Evolutionary conservation across 345 rosid species (phyloP), one percentile per base, ranked within the genome.

Genomic region (Acer yangbiense): DNA sequence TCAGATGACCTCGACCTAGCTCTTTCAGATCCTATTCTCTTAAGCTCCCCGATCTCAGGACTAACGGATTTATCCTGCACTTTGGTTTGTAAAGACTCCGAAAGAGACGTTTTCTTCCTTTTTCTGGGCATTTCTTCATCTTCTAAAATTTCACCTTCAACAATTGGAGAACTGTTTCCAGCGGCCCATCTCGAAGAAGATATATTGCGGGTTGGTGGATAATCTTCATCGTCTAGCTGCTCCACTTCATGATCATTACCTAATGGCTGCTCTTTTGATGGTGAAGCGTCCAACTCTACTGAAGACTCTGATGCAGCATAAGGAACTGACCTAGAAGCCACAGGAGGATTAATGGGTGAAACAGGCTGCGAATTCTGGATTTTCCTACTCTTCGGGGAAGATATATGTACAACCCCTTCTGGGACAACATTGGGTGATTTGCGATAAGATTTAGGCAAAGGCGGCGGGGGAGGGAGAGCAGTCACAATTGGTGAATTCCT

Each of bases 161-260:
- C 99, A 80, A 78, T 84, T 7, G 99, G 98, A 80, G 99, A 94
- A 82, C 78, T 89, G 82, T 89, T 85, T 9, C 97, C 94, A 70
- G 92, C 86, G 13, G 98, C 99, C 99, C 99, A 97, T 80, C 98
- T 91, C 6, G 99, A 97, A 78, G 95, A 94, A 32, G 97, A 94
- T 68, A 97, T 97, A 84, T 94, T 91, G 73, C 92, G 85, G 20
- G 90, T 88, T 9, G 94, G 98, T 64, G 84, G 83, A 82, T 89
- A 92, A 82, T 93, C 98, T 18, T 90, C 94, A 74, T 94, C 94
- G 62, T 91, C 93, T 57, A 84, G 44, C 25, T 69, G 87, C 65
- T 73, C 84, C 64, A 79, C 84, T 78, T 82, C 94, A 79, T 69
- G 86, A 50, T 67, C 85, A 78, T 74, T 78, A 77, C 46, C 80